Base-by-base conservation (phyloP, 331 rosid genomes). In the Rhamnella rubrinervis region DNA sequence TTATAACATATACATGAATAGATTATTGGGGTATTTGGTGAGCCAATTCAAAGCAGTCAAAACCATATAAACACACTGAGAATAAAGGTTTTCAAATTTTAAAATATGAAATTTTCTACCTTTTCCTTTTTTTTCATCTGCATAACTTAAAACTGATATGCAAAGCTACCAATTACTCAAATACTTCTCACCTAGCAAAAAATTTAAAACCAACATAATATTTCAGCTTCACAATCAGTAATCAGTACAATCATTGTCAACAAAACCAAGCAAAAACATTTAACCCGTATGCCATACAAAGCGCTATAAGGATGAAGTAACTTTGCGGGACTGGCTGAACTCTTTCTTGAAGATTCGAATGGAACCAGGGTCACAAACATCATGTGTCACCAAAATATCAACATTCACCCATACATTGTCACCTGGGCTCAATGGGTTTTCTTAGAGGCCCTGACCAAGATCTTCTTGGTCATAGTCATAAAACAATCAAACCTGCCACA, bases 391-490 rank as follows among this genome's bases (percentile, higher is more conserved):
- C 81, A 93, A 87, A 73, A 85, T 41, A 68, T 93, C 98, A 70
- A 89, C 71, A 68, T 93, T 86, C 44, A 87, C 91, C 98, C 98
- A 91, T 25, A 81, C 89, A 80, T 91, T 93, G 47, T 91, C 98
- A 69, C 96, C 98, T 2, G 98, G 98, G 63, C 49, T 83, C 85
- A 89, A 76, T 88, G 82, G 52, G 77, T 23, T 76, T 80, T 93
- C 82, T 91, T 84, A 62, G 98, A 84, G 20, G 98, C 86, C 80
- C 86, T 84, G 20, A 95, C 97, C 67, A 93, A 51, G 67, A 93
- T 91, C 91, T 91, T 93, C 79, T 93, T 96, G 0, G 98, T 93
- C 95, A 91, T 84, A 7, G 97, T 93, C 98, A 93, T 93, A 77
- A 81, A 37, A 55, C 40, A 55, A 28, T 55, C 67, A 50, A 61